Conservation (phyloP, 2,329 filamentous ascomycete species). For the Xylaria sp. region DNA sequence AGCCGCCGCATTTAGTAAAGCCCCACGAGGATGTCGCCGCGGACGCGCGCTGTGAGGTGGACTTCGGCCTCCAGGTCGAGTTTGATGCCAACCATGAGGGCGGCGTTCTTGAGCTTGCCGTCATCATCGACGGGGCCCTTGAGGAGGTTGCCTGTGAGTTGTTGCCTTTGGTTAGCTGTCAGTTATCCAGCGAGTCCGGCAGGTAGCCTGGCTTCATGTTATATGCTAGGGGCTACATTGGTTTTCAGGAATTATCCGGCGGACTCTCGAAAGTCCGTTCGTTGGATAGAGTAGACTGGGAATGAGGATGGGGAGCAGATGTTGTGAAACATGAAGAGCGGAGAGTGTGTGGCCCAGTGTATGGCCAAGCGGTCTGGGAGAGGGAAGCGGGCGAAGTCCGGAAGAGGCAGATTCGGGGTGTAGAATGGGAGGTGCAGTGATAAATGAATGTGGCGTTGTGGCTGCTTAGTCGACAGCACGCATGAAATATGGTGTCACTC, state of each 20-base stretch:
- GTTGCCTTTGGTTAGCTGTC: slow-evolving; percentile 34
- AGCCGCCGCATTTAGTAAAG: slow-evolving; percentile 57
- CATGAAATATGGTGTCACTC: slow-evolving; percentile 9
- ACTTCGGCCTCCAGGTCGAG: slow-evolving; percentile 72
- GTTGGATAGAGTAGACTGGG: neutral
- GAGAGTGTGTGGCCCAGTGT: neutral
- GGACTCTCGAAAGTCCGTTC: neutral
- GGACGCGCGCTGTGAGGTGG: slow-evolving; percentile 68
- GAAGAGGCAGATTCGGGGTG: neutral
- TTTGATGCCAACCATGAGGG: slow-evolving; percentile 70
- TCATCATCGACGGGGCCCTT: slow-evolving; percentile 68
- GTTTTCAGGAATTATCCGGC: neutral
- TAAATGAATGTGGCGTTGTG: neutral
- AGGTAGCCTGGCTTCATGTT: slow-evolving; percentile 17
- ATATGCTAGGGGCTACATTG: neutral
- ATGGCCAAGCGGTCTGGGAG: neutral
- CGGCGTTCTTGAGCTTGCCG: slow-evolving; percentile 67
- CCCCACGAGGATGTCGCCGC: slow-evolving; percentile 70
- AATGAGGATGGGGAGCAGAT: slow-evolving; percentile 1
- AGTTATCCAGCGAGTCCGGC: slow-evolving; percentile 22
- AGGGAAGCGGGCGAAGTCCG: neutral
- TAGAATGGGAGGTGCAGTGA: neutral
- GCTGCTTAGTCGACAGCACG: neutral
- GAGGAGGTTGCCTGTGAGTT: slow-evolving; percentile 62
- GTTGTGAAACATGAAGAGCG: neutral